These are phyloP conservation scores for Ceratobasidium theobromae DNA, from an alignment of 1,284 basidiomycete genomes.

Conservation along the genomic window DNA sequence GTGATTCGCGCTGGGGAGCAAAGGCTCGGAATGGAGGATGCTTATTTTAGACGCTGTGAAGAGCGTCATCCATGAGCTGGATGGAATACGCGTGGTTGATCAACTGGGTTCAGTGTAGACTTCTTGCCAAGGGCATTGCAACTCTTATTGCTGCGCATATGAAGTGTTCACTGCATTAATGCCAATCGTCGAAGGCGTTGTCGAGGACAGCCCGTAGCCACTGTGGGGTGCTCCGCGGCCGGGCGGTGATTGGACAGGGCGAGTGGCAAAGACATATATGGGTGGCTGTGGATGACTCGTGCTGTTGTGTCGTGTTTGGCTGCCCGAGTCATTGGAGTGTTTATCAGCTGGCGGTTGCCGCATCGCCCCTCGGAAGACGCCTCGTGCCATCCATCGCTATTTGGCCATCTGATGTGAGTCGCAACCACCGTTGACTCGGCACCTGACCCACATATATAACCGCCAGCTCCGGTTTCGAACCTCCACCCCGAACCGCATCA, in stretches of 20 bases:
- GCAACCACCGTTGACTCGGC: constrained; percentile 17
- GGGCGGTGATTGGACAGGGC: background rate
- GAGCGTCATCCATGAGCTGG: no score
- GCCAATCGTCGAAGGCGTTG: no score
- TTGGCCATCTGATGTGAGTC: constrained; percentile 30
- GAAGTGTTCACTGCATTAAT: no score
- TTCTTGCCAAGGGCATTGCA: background rate
- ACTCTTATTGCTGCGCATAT: no score
- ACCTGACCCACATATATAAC: constrained; percentile 4
- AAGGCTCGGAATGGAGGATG: background rate
- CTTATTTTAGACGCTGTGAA: background rate
- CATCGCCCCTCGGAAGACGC: no score
- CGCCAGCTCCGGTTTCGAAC: background rate
- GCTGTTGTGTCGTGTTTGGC: constrained; percentile 5
- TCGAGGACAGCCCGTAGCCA: background rate
- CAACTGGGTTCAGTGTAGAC: background rate
- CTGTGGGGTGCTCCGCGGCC: no score
- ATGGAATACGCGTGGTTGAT: no score
- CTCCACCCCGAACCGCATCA: background rate
- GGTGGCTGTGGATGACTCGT: background rate
- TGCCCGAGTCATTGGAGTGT: no score
- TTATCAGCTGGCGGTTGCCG: no score
- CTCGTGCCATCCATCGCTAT: no score
- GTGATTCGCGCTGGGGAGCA: background rate
- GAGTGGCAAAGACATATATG: no score